A percentile compares a stretch with the other conserved stretches of the same genome.
Conservation (phyloP, 768 basidiomycete genomes). For the Lactarius pseudohatsudake region DNA sequence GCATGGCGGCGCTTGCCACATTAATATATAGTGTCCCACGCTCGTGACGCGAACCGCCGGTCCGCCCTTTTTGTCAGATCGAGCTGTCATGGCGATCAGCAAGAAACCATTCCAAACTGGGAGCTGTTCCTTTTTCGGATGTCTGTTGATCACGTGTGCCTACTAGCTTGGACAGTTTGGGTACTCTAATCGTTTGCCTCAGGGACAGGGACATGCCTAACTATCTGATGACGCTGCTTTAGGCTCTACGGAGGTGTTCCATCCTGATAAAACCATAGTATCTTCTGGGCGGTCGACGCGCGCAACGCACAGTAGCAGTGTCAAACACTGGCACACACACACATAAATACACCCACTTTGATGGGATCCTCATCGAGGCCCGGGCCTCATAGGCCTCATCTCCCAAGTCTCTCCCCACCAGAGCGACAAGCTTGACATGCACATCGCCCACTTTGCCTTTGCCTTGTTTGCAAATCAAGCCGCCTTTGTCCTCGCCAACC, state of each 20-base stretch:
- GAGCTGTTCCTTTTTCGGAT: neutral
- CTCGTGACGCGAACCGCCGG: too few relatives aligned
- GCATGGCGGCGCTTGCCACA: too few relatives aligned
- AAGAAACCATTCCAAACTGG: neutral
- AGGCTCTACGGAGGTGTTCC: neutral
- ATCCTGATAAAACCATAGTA: neutral
- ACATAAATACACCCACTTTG: neutral
- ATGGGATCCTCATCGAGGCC: neutral
- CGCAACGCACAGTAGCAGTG: neutral
- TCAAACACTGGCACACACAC: neutral
- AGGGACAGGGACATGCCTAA: neutral
- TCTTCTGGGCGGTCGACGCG: neutral
- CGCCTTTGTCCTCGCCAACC: neutral
- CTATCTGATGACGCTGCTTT: too few relatives aligned
- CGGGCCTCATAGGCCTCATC: neutral
- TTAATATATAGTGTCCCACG: too few relatives aligned
- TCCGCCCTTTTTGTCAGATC: too few relatives aligned
- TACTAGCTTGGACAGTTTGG: neutral
- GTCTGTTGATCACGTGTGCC: neutral
- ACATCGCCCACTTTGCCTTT: neutral
- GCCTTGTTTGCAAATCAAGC: conserved; percentile 6
- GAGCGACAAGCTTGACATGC: conserved; percentile 3
- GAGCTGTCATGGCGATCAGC: too few relatives aligned
- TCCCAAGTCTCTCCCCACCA: neutral
- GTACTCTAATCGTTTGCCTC: neutral